These are phyloP conservation scores for Thalassiosira profunda DNA, from an alignment of 108 stramenopile species.

Conservation along the genomic window DNA sequence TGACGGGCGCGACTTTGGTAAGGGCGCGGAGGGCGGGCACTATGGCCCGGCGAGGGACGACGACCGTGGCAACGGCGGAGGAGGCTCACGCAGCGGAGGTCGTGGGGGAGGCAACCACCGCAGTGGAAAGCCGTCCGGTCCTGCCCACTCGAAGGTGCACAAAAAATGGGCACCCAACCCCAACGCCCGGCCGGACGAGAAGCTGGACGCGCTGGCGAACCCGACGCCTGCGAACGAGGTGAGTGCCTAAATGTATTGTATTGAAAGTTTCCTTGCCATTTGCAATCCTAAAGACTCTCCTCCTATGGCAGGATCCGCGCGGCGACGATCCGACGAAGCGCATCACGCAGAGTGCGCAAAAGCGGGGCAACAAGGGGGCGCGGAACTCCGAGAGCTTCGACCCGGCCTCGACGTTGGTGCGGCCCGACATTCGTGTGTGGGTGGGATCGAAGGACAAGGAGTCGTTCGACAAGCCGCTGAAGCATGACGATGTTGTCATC, in stretches of 20 bases:
- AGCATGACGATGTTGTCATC: conserved; percentile 91
- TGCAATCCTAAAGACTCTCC: conserved; percentile 30
- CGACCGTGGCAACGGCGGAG: neutral
- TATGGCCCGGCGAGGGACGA: neutral
- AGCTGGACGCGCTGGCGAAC: too few relatives aligned
- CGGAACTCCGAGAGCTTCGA: conserved; percentile 83
- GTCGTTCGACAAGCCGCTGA: conserved; percentile 45
- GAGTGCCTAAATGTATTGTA: neutral
- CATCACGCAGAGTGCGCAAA: conserved; percentile 61
- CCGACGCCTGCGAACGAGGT: neutral
- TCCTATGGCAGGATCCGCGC: conserved; percentile 51
- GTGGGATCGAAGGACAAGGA: conserved; percentile 33
- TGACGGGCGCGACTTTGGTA: neutral
- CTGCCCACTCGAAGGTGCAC: neutral
- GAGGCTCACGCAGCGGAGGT: too few relatives aligned
- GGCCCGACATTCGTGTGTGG: conserved; percentile 71
- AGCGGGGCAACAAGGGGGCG: conserved; percentile 40
- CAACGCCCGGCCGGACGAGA: neutral
- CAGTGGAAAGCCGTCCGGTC: neutral
- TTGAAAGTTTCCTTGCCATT: conserved; percentile 18
- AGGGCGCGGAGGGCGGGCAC: neutral
- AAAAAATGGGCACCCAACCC: neutral
- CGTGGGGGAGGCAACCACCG: too few relatives aligned
- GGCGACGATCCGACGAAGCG: conserved; percentile 57
- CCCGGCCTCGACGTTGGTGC: conserved; percentile 70